Conservation (phyloP, 768 basidiomycete genomes). For the Termitomyces eurrhizus region DNA sequence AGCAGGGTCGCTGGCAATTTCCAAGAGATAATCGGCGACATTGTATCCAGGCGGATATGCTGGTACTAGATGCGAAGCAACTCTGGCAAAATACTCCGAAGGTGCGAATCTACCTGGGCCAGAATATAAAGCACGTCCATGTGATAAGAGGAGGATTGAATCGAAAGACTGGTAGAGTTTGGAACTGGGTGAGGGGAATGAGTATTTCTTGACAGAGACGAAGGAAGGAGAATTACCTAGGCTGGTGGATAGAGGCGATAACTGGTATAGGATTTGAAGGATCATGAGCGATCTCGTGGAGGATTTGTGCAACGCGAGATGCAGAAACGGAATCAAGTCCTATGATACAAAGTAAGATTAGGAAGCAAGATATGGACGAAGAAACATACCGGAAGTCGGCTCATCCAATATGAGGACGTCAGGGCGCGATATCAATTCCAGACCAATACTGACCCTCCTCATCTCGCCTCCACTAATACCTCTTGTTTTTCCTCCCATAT, state of each 20-base stretch:
- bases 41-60: slow-evolving; percentile 81
- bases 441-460: slow-evolving; percentile 84
- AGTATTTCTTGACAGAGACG: background rate
- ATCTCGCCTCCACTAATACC: slow-evolving; percentile 93
- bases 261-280: slow-evolving; percentile 69
- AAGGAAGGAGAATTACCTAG: slow-evolving; percentile 43
- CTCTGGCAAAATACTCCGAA: slow-evolving; percentile 56
- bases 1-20: slow-evolving; percentile 73
- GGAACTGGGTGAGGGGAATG: slow-evolving; percentile 41
- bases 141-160: slow-evolving; percentile 70
- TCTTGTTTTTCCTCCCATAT: slow-evolving; percentile 59
- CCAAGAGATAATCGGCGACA: slow-evolving; percentile 88
- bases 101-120: slow-evolving; percentile 75
- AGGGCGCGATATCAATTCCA: slow-evolving; percentile 83
- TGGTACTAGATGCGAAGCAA: slow-evolving; percentile 34
- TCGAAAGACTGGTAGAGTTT: slow-evolving; percentile 86
- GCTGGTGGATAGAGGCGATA: slow-evolving; percentile 86
- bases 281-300: slow-evolving; percentile 73
- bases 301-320: slow-evolving; percentile 69
- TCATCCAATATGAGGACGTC: slow-evolving; percentile 88
- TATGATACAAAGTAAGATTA: slow-evolving; percentile 14
- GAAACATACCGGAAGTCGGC: slow-evolving; percentile 56
- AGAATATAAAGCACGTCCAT: slow-evolving; percentile 74
- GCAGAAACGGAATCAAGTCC: slow-evolving; percentile 90
- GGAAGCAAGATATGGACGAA: background rate